Base-by-base conservation (phyloP, 176 grass and related monocot species). In the Aegilops tauschii region DNA sequence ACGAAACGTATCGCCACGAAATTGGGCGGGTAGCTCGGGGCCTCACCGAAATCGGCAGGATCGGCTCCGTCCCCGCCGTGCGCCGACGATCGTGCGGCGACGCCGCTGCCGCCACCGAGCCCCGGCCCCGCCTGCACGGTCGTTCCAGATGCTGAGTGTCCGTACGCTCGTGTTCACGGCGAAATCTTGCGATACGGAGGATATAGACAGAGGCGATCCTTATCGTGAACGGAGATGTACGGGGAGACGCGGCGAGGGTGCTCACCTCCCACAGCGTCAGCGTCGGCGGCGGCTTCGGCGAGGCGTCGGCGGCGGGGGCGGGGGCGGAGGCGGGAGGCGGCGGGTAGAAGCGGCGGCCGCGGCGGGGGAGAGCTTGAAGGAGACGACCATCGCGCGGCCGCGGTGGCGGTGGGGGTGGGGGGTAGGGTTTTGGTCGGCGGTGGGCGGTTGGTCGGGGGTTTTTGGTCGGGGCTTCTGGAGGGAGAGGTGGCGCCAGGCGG, bases 361-460 rank as follows among this genome's bases (percentile, higher is more conserved):
- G 45, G 37, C 74, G 31, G 12, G 31, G 12, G 79, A 28, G 64
- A 90, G 5, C 86, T 61, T 86, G 74, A 90, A 93, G 61, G 92
- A 88, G 35, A 93, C 47, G 12, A 81, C 88, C 92, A 93, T 93
- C 67, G 68, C 69, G 58, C 39, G 5, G 81, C 6, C 44, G 44
- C 30, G 31, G n/a, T 2, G 61, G 82, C 7, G 47, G 71, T 2
- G 65, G 50, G 2, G 7, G 66, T 13, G 4, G 42, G 8, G 35
- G 74, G 83, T 84, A 89, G 86, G 65, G 77, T 90, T 90, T 86
- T 79, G 73, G 8, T 18, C 47, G 73, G 14, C 73, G 73, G 62
- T 25, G 74, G 6, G 31, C 0, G 74, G 82, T 83, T 50, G 27
- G 47, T 71, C 73, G 75, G 67, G 65, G 72, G 28, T 17, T 80